phyloP scores from a whole-genome alignment of 129 eudicot genomes.

The Logfia minima region DNA sequence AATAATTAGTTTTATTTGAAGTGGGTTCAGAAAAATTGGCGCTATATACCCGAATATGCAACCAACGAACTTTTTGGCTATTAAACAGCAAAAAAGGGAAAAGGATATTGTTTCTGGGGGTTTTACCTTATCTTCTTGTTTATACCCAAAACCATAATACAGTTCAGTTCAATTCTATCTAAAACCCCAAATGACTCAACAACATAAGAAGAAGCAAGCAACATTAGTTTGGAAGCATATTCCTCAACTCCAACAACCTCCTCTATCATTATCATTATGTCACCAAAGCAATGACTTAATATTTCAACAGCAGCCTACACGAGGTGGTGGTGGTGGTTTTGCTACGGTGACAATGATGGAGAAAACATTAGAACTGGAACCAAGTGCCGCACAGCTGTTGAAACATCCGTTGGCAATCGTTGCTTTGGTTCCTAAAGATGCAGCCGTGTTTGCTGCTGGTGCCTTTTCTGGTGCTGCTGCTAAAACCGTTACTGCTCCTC shows the following conservation, averaged over 20 bases:
- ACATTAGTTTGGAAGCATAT: conserved; percentile 37
- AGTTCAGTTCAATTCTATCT: not conserved
- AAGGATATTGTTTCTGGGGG: conserved; percentile 14
- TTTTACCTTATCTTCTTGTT: conserved; percentile 29
- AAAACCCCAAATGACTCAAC: conserved; percentile 16
- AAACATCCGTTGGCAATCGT: conserved; percentile 69
- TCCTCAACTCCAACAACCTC: conserved; percentile 36
- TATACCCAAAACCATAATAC: not conserved
- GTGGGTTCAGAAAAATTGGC: no score
- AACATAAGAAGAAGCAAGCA: conserved; percentile 22
- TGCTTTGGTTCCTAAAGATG: conserved; percentile 75
- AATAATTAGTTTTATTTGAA: no score
- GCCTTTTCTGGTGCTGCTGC: conserved; percentile 92
- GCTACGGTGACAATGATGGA: conserved; percentile 57
- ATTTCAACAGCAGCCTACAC: not conserved
- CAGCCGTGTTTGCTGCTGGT: conserved; percentile 79
- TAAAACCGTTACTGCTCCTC: conserved; percentile 82
- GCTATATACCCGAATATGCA: not conserved
- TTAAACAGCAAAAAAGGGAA: not conserved
- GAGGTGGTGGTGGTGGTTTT: conserved; percentile 32
- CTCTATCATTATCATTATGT: not conserved
- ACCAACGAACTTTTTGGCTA: conserved; percentile 13
- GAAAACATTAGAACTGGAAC: conserved; percentile 39
- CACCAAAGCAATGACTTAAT: conserved; percentile 3
- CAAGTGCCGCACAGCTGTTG: conserved; percentile 53